phyloP scores from a whole-genome alignment of 768 basidiomycete genomes.

The Hemileccinum impolitum region DNA sequence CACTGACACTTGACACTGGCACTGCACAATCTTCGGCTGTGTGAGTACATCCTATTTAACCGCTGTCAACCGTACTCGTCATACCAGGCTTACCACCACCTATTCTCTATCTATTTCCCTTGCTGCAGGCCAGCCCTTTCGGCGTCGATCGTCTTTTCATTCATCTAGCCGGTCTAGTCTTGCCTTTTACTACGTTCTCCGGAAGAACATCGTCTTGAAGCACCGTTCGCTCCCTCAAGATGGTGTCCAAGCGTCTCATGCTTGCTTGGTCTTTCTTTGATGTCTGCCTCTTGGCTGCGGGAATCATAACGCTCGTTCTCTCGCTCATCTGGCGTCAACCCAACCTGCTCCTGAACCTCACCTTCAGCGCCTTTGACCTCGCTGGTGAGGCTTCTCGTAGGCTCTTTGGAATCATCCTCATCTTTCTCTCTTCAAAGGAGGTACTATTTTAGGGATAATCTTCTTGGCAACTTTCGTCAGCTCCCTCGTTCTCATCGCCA shows the following conservation, averaged over 20 bases:
- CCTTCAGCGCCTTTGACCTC: conserved; percentile 55
- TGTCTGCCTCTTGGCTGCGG: conserved; percentile 66
- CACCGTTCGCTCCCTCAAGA: conserved; percentile 27
- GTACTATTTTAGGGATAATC: conserved; percentile 62
- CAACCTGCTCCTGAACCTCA: conserved; percentile 71
- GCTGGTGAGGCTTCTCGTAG: conserved; percentile 45
- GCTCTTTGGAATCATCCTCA: neutral
- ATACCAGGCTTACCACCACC: neutral
- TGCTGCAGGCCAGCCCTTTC: conserved; percentile 44
- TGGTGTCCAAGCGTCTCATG: conserved; percentile 73
- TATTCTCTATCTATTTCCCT: neutral
- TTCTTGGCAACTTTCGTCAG: conserved; percentile 65
- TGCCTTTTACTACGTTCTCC: conserved; percentile 42
- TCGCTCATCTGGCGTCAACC: conserved; percentile 70
- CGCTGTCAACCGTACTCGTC: conserved; percentile 1
- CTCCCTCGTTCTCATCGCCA: conserved; percentile 68
- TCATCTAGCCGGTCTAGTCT: conserved; percentile 42
- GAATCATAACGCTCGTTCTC: conserved; percentile 58
- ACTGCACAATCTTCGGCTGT: neutral
- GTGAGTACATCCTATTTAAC: conserved; percentile 6
- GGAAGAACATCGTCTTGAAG: conserved; percentile 39
- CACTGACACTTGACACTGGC: neutral
- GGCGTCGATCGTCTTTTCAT: conserved; percentile 70
- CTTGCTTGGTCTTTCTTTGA: conserved; percentile 72
- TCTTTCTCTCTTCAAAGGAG: conserved; percentile 44